Evolutionary conservation across 805 yeast genomes (phyloP), one percentile per base, ranked within the genome.

Genomic region (Pichia paraexigua): DNA sequence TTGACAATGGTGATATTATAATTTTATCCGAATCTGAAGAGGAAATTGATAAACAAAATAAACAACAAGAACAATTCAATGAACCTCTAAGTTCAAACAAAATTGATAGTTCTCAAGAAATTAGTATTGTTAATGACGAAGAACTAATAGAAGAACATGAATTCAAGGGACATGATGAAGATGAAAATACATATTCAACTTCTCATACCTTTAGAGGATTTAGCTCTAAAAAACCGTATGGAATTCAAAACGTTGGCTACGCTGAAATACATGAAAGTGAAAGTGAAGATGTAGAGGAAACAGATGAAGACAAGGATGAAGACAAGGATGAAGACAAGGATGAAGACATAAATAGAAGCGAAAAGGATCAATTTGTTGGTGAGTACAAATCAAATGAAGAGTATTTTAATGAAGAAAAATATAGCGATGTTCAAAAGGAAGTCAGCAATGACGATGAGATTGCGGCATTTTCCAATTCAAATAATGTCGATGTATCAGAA

Each of bases 321-420:
- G 48, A 18, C 24, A 35, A 39, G 20, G 50, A 48, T 1, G 54
- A 46, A 24, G 42, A 24, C 5, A 56, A 42, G 20, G 46, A n/a
- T 2, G 49, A 45, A 22, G 45, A 47, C 7, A 45, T 20, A 22
- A 41, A 21, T 17, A 48, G n/a, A 21, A 32, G 25, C 13, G 43
- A 43, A 6, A 48, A 27, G 4, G 18, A 45, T 13, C 21, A 30
- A 24, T 35, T 18, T 25, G 49, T 24, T 32, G 43, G 21, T 21
- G 44, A 43, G 28, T 41, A 46, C 21, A 40, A 35, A 20, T 40
- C 25, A 7, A n/a, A 17, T 13, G 41, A 30, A 8, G 41, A 28
- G 2, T 20, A 13, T 13, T 20, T 10, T n/a, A 18, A 28, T 35
- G n/a, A 28, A 11, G 43, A 40, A 40, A 28, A 6, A 2, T 22